Evolutionary conservation across 1,284 basidiomycete species (phyloP).

Genomic region (Austroboletus novae-zelandiae): DNA sequence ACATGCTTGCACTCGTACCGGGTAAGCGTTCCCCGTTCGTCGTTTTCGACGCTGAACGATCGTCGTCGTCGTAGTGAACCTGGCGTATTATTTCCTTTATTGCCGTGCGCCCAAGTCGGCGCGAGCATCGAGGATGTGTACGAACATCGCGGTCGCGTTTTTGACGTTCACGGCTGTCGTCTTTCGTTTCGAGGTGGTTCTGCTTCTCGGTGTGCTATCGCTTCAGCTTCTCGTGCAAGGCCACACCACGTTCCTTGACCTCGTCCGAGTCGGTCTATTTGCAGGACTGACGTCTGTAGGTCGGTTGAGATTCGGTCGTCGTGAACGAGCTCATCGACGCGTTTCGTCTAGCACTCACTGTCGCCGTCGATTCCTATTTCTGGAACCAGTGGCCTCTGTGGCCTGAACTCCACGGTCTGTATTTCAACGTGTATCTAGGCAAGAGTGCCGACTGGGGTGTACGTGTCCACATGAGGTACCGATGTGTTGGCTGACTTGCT

Average conservation of each 20-base stretch:
- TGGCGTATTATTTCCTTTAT: conserved; percentile 58
- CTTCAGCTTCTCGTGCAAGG: conserved; percentile 54
- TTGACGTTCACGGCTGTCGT: conserved; percentile 72
- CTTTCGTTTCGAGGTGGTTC: conserved; percentile 78
- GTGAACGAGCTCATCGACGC: neutral
- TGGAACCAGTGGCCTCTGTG: conserved; percentile 75
- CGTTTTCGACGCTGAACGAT: neutral
- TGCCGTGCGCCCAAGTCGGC: conserved; percentile 43
- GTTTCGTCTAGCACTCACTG: conserved; percentile 53
- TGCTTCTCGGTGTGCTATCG: conserved; percentile 63
- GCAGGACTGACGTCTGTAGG: conserved; percentile 57
- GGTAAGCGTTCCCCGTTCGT: conserved; percentile 43
- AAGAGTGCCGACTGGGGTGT: conserved; percentile 93
- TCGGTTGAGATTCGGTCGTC: conserved; percentile 34
- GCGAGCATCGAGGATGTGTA: conserved; percentile 36
- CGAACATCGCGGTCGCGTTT: conserved; percentile 42
- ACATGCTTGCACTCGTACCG: conserved; percentile 85
- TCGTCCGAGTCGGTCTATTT: conserved; percentile 54
- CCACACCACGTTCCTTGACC: conserved; percentile 42
- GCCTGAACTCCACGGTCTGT: conserved; percentile 82
- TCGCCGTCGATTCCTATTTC: conserved; percentile 81
- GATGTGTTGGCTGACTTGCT: conserved; percentile 1
- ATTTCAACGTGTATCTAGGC: conserved; percentile 88
- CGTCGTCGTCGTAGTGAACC: conserved; percentile 43
- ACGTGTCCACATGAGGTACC: conserved; percentile 32